Conservation (phyloP, 129 eudicot genomes). For the Smallanthus sonchifolius region DNA sequence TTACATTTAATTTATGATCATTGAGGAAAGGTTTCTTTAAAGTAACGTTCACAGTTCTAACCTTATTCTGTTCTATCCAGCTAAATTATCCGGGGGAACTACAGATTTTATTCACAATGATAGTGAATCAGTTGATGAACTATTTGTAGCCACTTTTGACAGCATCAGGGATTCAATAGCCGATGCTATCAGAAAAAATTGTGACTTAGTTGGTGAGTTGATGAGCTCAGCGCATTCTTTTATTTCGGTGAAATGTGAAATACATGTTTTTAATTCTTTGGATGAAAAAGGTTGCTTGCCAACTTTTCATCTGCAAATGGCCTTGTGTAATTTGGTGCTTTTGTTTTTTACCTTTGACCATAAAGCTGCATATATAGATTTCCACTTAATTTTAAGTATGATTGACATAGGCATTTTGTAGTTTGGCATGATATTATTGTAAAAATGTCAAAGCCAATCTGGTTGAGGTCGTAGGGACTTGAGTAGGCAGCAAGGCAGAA, state of each 20-base stretch:
- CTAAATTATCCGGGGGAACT: slow-evolving; percentile 36
- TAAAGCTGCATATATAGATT: background rate
- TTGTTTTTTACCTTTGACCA: background rate
- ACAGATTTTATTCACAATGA: slow-evolving; percentile 24
- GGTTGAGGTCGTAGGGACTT: no score
- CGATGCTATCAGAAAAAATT: slow-evolving; percentile 56
- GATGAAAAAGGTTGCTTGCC: background rate
- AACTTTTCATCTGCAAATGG: background rate
- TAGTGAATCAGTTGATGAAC: slow-evolving; percentile 85
- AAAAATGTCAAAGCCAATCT: no score
- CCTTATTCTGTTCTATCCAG: slow-evolving; percentile 37
- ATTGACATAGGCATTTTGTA: background rate
- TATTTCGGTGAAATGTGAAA: background rate
- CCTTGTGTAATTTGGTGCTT: background rate
- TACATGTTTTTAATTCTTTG: background rate
- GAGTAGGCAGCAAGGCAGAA: no score
- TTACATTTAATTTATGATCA: background rate
- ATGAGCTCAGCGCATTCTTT: background rate
- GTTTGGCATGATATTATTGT: background rate
- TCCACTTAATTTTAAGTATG: background rate
- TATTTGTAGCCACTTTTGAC: slow-evolving; percentile 86
- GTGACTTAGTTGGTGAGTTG: slow-evolving; percentile 72
- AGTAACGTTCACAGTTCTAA: slow-evolving; percentile 20
- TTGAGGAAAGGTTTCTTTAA: background rate
- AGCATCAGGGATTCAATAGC: slow-evolving; percentile 64